Evolutionary conservation across 306 rosid species (phyloP), one percentile per base, ranked within the genome.

Genomic region (Erythrophleum fordii): DNA sequence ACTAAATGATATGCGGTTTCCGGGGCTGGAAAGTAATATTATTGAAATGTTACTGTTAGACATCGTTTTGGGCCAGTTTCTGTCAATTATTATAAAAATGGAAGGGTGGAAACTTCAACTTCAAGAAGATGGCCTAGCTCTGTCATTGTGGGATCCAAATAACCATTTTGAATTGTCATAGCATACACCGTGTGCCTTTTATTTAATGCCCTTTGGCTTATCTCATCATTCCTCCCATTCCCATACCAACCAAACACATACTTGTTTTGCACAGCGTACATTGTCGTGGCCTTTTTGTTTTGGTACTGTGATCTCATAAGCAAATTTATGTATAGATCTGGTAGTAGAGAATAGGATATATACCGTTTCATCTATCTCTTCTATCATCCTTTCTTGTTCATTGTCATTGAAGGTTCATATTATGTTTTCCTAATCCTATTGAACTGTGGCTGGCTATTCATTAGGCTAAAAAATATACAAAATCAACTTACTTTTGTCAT

Each of bases 181-280:
- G 41, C 29, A 6, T 8, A 16, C 28, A 29, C 29, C 76, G 45
- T 58, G 64, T 79, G 77, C 72, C 44, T 58, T 60, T 37, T 45
- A 35, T 79, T 71, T 46, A 79, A 58, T 79, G 71, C 9, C 16
- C 71, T 42, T 56, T 13, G 59, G 25, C 55, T 26, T 72, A 23
- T 72, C 77, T 31, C 46, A n/a, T n/a, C n/a, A n/a, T n/a, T n/a
- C n/a, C n/a, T n/a, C n/a, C n/a, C n/a, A n/a, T n/a, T n/a, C 44
- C 16, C 11, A 35, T 64, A 6, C 12, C 44, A 39, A 5, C 44
- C 44, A 39, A 65, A 10, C 13, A 31, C 44, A 18, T 35, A n/a
- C 28, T 13, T 16, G 8, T 2, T 56, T 56, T 35, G 71, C 16
- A 6, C 2, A 17, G 0, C 5, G 14, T 44, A 44, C 48, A 44